A percentile compares a stretch with the other conserved stretches of the same genome.
Evolutionary conservation across 192 early-diverging fungal genomes (phyloP).

Genomic region (Backusella sp.): DNA sequence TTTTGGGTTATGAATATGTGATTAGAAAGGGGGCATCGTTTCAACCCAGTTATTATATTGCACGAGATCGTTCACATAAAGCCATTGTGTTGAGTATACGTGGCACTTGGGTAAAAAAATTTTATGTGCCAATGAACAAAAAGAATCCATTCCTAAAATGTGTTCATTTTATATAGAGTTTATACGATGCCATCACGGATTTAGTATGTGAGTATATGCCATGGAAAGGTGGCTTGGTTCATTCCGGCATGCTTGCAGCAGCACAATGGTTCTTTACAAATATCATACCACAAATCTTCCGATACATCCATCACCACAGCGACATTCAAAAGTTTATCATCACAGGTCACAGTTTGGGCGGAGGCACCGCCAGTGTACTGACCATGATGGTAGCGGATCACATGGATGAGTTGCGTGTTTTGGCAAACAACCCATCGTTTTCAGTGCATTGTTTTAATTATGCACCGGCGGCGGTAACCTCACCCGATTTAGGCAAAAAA

Average conservation of each 20-base stretch:
- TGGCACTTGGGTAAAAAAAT: constrained; percentile 60
- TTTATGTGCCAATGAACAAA: too few species aligned
- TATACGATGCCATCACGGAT: constrained; percentile 75
- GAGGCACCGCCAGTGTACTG: constrained; percentile 55
- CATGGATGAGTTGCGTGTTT: constrained; percentile 23
- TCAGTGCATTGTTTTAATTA: constrained; percentile 42
- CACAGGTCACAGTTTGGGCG: constrained; percentile 67
- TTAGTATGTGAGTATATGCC: constrained; percentile 73
- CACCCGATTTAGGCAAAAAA: constrained; percentile 43
- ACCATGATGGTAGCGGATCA: constrained; percentile 64
- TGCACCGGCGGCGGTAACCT: constrained; percentile 56
- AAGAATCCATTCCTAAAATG: not conserved
- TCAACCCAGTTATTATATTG: constrained; percentile 71
- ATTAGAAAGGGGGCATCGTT: constrained; percentile 58
- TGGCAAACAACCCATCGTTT: constrained; percentile 41
- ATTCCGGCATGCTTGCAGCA: constrained; percentile 71
- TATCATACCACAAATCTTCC: constrained; percentile 57
- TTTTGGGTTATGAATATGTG: constrained; percentile 69
- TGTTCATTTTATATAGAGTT: constrained; percentile 45
- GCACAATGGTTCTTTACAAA: constrained; percentile 65
- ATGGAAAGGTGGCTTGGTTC: constrained; percentile 76
- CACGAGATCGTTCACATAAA: constrained; percentile 57
- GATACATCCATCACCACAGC: constrained; percentile 38
- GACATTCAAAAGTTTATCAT: constrained; percentile 46
- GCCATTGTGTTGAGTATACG: constrained; percentile 73